These are phyloP conservation scores for Boletus insuetus DNA, from an alignment of 768 basidiomycete species.

Conservation along the genomic window DNA sequence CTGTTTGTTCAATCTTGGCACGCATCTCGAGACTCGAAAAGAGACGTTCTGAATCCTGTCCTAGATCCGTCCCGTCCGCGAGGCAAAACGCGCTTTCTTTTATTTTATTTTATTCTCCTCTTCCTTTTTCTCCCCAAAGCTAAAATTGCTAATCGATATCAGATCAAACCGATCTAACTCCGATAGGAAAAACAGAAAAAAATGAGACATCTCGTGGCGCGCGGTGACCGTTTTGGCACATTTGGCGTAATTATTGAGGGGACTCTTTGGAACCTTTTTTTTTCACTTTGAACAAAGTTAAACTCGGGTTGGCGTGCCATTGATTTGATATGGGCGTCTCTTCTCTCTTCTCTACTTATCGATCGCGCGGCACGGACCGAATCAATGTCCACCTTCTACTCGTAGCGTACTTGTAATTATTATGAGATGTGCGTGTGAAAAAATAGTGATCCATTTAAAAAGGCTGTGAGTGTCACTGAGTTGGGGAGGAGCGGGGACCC, in stretches of 20 bases:
- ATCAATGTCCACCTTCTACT: too few species aligned
- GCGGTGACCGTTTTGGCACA: background rate
- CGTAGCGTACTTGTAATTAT: too few species aligned
- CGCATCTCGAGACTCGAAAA: too few species aligned
- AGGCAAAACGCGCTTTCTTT: background rate
- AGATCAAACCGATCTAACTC: constrained; percentile 18
- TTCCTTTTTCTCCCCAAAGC: background rate
- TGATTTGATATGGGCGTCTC: background rate
- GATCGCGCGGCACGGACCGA: background rate
- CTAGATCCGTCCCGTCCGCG: constrained; percentile 10
- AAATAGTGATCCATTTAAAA: too few species aligned
- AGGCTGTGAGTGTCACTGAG: too few species aligned
- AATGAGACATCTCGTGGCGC: too few species aligned
- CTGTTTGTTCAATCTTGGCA: too few species aligned
- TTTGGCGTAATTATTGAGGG: background rate
- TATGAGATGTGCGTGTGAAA: too few species aligned
- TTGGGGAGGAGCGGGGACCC: too few species aligned
- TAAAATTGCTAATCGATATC: constrained; percentile 17
- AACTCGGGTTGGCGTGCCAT: background rate
- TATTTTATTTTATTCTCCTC: background rate
- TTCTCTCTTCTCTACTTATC: background rate
- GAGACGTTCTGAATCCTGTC: background rate
- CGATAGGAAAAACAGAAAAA: background rate
- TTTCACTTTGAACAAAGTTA: background rate
- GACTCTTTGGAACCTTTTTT: background rate